Evolutionary conservation across 192 early-diverging fungal species (phyloP), one percentile per base, ranked within the genome.

Genomic region (Coemansia sp.): DNA sequence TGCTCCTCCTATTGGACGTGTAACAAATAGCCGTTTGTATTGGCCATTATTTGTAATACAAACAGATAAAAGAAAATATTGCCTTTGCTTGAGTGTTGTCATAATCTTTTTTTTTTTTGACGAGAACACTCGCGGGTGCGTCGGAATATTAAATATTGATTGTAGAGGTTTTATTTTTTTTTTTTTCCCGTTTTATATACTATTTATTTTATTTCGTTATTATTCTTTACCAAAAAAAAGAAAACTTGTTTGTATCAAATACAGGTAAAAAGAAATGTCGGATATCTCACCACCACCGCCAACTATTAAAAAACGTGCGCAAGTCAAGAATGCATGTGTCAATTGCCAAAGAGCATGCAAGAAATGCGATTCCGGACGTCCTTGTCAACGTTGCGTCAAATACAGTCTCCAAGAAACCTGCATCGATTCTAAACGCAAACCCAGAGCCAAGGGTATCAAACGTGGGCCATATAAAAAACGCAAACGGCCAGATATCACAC

Each of bases 281-380:
- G 52, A 54, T 22, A 54, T 17, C 7, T 54, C 17, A n/a, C 54
- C 22, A 20, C 17, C 54, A 2, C 20, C 12, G 28, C n/a, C 22
- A 56, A 5, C 17, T 33, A 7, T 56, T 4, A 33, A 12, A 15
- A 93, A 92, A 65, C 86, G 93, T 57, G 85, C 87, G 41, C 94
- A 95, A 72, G 94, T 95, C 43, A 95, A 95, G 68, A 95, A 94
- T 71, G 94, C 94, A 11, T 95, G 94, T 85, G 69, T 91, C 34
- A 92, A 96, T 61, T 96, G 94, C 64, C 91, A 93, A 81, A 88
- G 90, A 37, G 89, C 93, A 0, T 95, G 93, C 79, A 98, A 98
- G 78, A 96, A 94, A 78, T 96, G 96, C 75, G 94, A 93, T 66
- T 89, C 90, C 59, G 88, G 72, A 17, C 73, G 95, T 57, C 96